A percentile compares a stretch with the other conserved stretches of the same genome.
Conservation (phyloP, 148 eudicot genomes). For the Rhododendron mucronatum region DNA sequence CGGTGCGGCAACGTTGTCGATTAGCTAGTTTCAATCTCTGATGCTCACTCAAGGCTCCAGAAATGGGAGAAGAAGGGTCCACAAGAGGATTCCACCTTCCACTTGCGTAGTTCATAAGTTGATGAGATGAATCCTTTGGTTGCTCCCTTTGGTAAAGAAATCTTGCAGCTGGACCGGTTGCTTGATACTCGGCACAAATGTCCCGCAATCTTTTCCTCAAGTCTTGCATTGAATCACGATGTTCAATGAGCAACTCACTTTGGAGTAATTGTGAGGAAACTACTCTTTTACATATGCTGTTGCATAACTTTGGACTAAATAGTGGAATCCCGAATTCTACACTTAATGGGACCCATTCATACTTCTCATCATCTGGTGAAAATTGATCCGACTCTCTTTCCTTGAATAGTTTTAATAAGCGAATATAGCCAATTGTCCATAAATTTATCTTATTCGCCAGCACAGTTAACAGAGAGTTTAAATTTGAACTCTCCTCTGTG, state of each 20-base stretch:
- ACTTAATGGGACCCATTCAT: constrained; percentile 90
- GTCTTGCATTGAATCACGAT: constrained; percentile 83
- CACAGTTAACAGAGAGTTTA: constrained; percentile 48
- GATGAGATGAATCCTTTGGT: constrained; percentile 47
- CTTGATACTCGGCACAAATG: constrained; percentile 65
- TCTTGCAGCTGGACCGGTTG: constrained; percentile 79
- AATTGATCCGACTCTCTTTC: constrained; percentile 44
- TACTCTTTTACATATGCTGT: constrained; percentile 70
- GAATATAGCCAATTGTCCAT: constrained; percentile 89
- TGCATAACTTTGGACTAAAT: constrained; percentile 87
- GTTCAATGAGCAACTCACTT: constrained; percentile 55
- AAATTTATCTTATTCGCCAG: constrained; percentile 64
- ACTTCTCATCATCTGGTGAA: constrained; percentile 52
- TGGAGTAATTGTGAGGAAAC: constrained; percentile 78
- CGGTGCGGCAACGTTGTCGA: constrained; percentile 68
- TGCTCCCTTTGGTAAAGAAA: constrained; percentile 74
- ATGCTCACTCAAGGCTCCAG: constrained; percentile 57
- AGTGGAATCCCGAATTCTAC: constrained; percentile 90
- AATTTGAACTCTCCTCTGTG: constrained; percentile 45
- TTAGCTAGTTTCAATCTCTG: constrained; percentile 55
- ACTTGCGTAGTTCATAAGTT: constrained; percentile 88
- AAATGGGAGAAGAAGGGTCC: constrained; percentile 90
- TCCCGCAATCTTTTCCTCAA: constrained; percentile 68
- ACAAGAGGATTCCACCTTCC: constrained; percentile 90
- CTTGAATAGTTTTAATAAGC: constrained; percentile 63